Evolutionary conservation across 768 basidiomycete genomes (phyloP), one percentile per base, ranked within the genome.

Genomic region (Gymnopilus dilepis): DNA sequence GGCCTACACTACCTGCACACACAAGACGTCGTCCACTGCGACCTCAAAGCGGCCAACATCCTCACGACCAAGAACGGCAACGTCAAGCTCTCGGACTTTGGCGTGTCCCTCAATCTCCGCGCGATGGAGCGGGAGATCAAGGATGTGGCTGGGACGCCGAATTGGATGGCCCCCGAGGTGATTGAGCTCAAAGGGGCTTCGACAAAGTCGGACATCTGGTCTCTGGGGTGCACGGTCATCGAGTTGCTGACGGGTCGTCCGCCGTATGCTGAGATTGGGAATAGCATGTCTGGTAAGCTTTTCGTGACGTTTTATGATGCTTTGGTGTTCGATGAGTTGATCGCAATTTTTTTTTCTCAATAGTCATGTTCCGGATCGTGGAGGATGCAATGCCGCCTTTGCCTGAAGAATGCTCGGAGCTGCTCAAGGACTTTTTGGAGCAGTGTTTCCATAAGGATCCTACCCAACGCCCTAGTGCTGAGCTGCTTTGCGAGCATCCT

Each of bases 111-210:
- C 63, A 97, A 97, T 74, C 84, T 98, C 69, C 88, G 93, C 48
- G 95, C 95, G 0, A 88, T 99, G 84, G 91, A 90, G 68, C 83
- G 86, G 24, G 91, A 93, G 70, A 89, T 86, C 67, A 89, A 92
- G 72, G 92, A 91, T 67, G 91, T 94, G 26, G 90, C 92, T 7
- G 97, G 97, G 9, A 99, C 97, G 9, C 97, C 97, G 13, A 97
- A 98, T 70, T 99, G 97, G 97, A 99, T 99, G 95, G 96, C 96
- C 11, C 97, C 97, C 2, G 97, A 99, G 75, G 93, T 98, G 53
- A 99, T 99, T 63, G 90, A 95, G 72, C 84, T 99, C 58, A 91
- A 95, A 73, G 96, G 96, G 3, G 93, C 97, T 7, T 91, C 92
- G n/a, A 82, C 90, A 0, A 95, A 95, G 68, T 90, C 93, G 26